These are phyloP conservation scores for Neofusicoccum parvum DNA, from an alignment of 2,329 filamentous ascomycete genomes.

Conservation along the genomic window DNA sequence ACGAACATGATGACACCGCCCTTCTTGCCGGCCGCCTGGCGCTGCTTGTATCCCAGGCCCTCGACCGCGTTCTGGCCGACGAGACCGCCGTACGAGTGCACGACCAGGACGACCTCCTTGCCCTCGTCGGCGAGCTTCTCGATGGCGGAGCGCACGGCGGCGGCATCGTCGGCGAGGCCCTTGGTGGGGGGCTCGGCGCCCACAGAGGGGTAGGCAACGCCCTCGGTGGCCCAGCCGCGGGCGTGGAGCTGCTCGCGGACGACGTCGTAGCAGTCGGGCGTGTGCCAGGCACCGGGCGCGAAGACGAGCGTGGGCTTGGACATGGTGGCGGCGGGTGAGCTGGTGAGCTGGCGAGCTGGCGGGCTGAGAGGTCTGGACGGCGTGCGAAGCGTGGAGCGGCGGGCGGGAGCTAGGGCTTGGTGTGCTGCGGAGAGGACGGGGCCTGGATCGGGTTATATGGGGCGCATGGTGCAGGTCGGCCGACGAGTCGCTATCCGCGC, in stretches of 20 bases:
- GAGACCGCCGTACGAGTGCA: constrained; percentile 41
- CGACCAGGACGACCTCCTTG: constrained; percentile 36
- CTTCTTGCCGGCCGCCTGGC: constrained; percentile 37
- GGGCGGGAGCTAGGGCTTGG: neutral
- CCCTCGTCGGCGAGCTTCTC: constrained; percentile 38
- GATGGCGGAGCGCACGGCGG: constrained; percentile 35
- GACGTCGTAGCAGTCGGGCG: constrained; percentile 31
- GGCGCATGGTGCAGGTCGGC: neutral
- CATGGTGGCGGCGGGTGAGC: neutral
- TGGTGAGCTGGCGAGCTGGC: no score
- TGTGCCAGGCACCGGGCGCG: constrained; percentile 43
- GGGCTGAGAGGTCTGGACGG: no score
- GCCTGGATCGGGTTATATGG: neutral
- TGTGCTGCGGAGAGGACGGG: neutral
- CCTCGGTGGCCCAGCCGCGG: constrained; percentile 34
- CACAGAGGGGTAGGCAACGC: constrained; percentile 34
- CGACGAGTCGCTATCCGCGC: neutral
- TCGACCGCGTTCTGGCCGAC: constrained; percentile 26
- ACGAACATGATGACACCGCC: constrained; percentile 41
- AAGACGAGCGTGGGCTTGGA: constrained; percentile 39
- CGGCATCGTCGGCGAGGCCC: constrained; percentile 39
- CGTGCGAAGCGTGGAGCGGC: neutral
- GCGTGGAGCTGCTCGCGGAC: constrained; percentile 33
- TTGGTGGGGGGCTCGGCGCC: constrained; percentile 30
- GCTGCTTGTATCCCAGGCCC: constrained; percentile 38